Evolutionary conservation across 73 alveolate genomes (phyloP).

Genomic region (Blepharisma japonicum): DNA sequence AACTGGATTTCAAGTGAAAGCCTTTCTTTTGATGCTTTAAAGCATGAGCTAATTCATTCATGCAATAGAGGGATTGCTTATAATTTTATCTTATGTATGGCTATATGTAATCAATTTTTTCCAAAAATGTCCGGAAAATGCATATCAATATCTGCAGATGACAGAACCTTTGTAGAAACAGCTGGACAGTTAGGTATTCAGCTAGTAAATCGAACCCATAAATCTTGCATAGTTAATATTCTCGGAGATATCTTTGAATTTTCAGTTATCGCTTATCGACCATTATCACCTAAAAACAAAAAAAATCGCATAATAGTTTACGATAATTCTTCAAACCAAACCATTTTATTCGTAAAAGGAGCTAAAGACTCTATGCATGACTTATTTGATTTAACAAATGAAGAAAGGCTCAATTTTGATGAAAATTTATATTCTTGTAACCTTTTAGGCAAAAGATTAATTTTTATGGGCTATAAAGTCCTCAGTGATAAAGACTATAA

Average conservation of each 20-base stretch:
- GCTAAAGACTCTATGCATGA: not conserved
- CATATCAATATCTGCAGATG: too few relatives aligned
- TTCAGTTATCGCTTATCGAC: not conserved
- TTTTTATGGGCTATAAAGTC: slow-evolving; percentile 7
- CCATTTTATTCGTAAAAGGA: slow-evolving; percentile 4
- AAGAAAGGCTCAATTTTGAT: not conserved
- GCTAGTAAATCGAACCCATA: too few relatives aligned
- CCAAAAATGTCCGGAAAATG: not conserved
- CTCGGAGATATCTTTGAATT: too few relatives aligned
- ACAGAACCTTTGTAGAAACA: too few relatives aligned
- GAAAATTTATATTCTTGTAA: not conserved
- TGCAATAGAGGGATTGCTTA: too few relatives aligned
- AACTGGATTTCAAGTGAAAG: too few relatives aligned
- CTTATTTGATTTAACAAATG: not conserved
- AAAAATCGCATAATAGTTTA: not conserved
- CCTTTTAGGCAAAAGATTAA: not conserved
- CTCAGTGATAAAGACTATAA: not conserved
- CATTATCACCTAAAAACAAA: not conserved
- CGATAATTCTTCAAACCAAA: not conserved
- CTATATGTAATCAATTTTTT: not conserved
- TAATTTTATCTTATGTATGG: not conserved
- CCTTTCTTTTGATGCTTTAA: too few relatives aligned
- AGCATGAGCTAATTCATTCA: too few relatives aligned
- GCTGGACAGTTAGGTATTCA: too few relatives aligned
- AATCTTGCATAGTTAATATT: too few relatives aligned